phyloP scores from a whole-genome alignment of 1,139 yeast genomes.

The Geotrichum cucujoidarum region DNA sequence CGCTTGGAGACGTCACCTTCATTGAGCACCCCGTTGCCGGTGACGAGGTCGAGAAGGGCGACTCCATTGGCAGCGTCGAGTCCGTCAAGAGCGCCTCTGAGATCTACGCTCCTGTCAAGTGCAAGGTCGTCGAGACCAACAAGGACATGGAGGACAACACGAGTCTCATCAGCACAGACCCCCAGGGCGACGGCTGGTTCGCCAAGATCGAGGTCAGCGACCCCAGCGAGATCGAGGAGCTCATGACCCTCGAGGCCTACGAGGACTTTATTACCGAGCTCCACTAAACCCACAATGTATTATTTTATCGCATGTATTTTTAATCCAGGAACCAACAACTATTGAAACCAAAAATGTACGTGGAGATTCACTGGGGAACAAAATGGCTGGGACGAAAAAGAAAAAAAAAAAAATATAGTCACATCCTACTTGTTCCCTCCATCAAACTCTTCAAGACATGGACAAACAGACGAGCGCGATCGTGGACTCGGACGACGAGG shows the following conservation, averaged over 20 bases:
- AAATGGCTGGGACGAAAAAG: not conserved
- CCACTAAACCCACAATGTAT: slow-evolving; percentile 15
- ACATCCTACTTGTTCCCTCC: not conserved
- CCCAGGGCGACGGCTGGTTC: slow-evolving; percentile 93
- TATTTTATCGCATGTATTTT: slow-evolving; percentile 3
- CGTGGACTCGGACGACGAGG: slow-evolving; percentile 9
- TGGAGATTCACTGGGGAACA: not conserved
- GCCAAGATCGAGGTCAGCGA: slow-evolving; percentile 62
- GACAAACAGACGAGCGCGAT: not conserved
- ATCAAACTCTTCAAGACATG: not conserved
- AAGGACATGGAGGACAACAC: slow-evolving; percentile 63
- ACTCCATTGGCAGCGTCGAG: slow-evolving; percentile 87
- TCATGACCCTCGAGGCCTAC: slow-evolving; percentile 57
- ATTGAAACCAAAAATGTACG: not conserved
- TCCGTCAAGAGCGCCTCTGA: slow-evolving; percentile 93
- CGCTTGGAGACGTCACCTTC: slow-evolving; percentile 95
- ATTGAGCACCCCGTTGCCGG: slow-evolving; percentile 85
- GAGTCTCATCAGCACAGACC: slow-evolving; percentile 75
- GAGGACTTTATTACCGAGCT: slow-evolving; percentile 49
- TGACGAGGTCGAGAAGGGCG: slow-evolving; percentile 62
- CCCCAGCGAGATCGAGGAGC: slow-evolving; percentile 40
- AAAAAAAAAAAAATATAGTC: not conserved
- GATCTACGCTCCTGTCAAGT: slow-evolving; percentile 81
- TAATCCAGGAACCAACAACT: not conserved
- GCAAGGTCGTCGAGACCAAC: slow-evolving; percentile 72